Percentiles rank a stretch among this genome's conserved stretches.
phyloP scores from a whole-genome alignment of 441 rosid species.

The Euphorbia celastroides region DNA sequence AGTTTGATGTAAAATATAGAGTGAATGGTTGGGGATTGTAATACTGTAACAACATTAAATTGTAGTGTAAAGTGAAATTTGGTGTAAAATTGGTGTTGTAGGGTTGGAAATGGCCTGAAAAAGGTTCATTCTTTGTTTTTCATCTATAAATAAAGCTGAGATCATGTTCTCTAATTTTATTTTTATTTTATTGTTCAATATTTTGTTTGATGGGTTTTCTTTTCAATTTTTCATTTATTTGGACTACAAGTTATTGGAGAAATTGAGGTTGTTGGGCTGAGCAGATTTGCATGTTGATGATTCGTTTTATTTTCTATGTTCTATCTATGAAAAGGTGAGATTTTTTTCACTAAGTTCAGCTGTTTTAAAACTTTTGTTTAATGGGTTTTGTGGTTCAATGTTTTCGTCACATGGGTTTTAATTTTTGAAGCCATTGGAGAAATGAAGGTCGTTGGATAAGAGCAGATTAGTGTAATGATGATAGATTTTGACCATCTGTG shows the following conservation, averaged over 20 bases:
- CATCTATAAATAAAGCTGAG: not conserved
- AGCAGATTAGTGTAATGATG: conserved; percentile 72
- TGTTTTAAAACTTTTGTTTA: not conserved
- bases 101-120: too few relatives aligned
- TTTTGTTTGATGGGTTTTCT: not conserved
- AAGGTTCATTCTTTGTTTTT: not conserved
- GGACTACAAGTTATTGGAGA: not conserved
- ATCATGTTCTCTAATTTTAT: not conserved
- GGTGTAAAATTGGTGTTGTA: too few relatives aligned
- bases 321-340: not conserved
- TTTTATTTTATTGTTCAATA: too few relatives aligned
- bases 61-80: too few relatives aligned
- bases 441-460: conserved; percentile 25
- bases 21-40: too few relatives aligned
- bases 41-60: too few relatives aligned
- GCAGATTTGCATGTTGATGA: not conserved
- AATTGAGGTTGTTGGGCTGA: not conserved
- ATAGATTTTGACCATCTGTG: conserved; percentile 42
- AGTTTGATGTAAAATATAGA: too few relatives aligned
- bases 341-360: not conserved
- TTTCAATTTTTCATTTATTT: too few relatives aligned
- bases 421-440: conserved; percentile 14
- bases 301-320: not conserved
- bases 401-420: conserved; percentile 8
- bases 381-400: conserved; percentile 3